Conservation (phyloP, 805 yeast genomes). For the Lachancea kluyveri region DNA sequence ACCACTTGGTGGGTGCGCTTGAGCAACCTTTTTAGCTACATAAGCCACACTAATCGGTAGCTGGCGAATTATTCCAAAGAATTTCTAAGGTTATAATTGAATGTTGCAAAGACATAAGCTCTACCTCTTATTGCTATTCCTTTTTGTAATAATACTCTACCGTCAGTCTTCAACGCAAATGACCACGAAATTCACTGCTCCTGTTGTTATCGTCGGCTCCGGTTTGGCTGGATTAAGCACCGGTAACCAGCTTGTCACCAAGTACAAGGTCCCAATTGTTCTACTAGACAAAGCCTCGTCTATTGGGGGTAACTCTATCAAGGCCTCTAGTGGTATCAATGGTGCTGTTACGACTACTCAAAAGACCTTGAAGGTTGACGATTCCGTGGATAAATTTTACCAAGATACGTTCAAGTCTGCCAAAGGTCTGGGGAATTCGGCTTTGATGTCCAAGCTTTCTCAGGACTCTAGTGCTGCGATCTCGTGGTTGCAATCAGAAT, state of each 20-base stretch:
- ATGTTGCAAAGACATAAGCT: slow-evolving; percentile 3
- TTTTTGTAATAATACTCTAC: slow-evolving; percentile 1
- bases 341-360: slow-evolving; percentile 71
- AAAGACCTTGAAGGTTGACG: slow-evolving; percentile 40
- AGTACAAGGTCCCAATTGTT: slow-evolving; percentile 36
- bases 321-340: slow-evolving; percentile 59
- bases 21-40: no score
- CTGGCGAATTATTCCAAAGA: no score
- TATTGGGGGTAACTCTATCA: slow-evolving; percentile 54
- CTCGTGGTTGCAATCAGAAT: slow-evolving; percentile 63
- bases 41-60: no score
- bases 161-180: slow-evolving; percentile 1
- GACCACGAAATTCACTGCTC: slow-evolving; percentile 11
- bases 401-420: slow-evolving; percentile 66
- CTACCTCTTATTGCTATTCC: neutral
- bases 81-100: no score
- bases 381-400: slow-evolving; percentile 52
- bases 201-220: slow-evolving; percentile 46
- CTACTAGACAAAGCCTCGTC: slow-evolving; percentile 43
- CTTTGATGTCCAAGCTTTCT: slow-evolving; percentile 53
- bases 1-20: no score
- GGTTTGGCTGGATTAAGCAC: slow-evolving; percentile 53
- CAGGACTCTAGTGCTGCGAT: slow-evolving; percentile 61
- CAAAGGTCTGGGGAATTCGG: slow-evolving; percentile 50
- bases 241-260: slow-evolving; percentile 33